Evolutionary conservation across 441 rosid genomes (phyloP), one percentile per base, ranked within the genome.

Genomic region (Theobroma grandiflorum): DNA sequence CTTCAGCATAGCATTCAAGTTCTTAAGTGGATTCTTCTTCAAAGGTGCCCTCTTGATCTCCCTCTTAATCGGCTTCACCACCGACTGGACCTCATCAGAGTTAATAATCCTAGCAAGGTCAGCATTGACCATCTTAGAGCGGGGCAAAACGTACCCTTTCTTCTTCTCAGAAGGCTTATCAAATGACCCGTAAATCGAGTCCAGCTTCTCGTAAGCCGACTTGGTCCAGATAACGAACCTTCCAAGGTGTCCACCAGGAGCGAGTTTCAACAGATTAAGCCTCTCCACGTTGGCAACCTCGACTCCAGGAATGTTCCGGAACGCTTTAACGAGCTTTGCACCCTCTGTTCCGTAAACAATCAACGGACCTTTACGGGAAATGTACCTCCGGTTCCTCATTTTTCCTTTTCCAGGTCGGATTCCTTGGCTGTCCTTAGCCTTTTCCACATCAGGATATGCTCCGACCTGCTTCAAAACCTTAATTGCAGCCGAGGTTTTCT

Each of bases 221-320:
- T 95, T 93, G 1, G 99, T 97, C 99, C 99, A 97, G 67, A 97
- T 85, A 38, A 97, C 92, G n/a, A 97, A 95, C 55, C 98, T 80
- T 0, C 99, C 99, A 0, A 96, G 89, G 78, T 96, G 99, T 15
- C 99, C 99, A 80, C 99, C 98, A 2, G 99, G 98, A 9, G 99
- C 98, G 2, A 96, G 90, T 86, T 93, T 96, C 86, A 95, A 74
- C 65, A 96, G 84, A 72, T 88, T 95, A 31, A 96, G 89, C 77
- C 99, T 87, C 80, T 92, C 97, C 0, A 96, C 98, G 31, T 94
- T 96, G 9, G 93, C 94, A 0, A 96, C 85, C 81, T 96, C 99
- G 7, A 96, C 97, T 18, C 99, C 98, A 0, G 99, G 93, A 74
- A 96, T 86, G 74, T 95, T 96, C 75, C 99, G 80, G 83, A 95